Evolutionary conservation across 1,284 basidiomycete genomes (phyloP), one percentile per base, ranked within the genome.

Genomic region (Meira miltonrushii): DNA sequence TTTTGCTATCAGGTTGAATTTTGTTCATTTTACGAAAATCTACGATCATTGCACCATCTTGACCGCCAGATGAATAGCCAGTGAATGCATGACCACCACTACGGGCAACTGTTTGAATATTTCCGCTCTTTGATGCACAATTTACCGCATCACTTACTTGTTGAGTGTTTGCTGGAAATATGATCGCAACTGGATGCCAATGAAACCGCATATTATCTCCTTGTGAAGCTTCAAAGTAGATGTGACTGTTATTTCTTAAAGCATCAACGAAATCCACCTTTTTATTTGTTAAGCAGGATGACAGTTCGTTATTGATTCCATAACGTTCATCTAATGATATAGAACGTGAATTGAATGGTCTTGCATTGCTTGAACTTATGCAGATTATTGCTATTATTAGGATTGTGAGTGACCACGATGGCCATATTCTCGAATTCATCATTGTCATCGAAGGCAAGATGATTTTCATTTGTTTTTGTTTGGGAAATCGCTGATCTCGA

Each of bases 61-160:
- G 65, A 2, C 77, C 68, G 33, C 69, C 79, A 33, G 68, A 72
- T 10, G 71, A 69, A 54, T 49, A 69, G 4, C 70, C 68, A 10
- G 68, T 77, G 50, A 79, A 80, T 3, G 69, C 72, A 48, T 80
- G 79, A 2, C 79, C 79, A 5, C 79, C 79, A 19, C 72, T 71
- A 8, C 79, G 59, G 5, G 79, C 77, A 13, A 68, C 66, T 28
- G 79, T 72, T 28, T 72, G 59, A 10, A 54, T 47, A 25, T 66
- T 55, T 21, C 58, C 57, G 39, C 56, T 44, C 19, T 9, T 17
- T 7, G 62, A 55, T 47, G 67, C 78, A 59, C 78, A 79, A 0
- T 54, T 48, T 2, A 80, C 68, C 0, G 73, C 71, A 9, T 61
- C 49, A 12, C 69, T 46, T 15, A 80, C 72, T 10, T 76, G 58